phyloP scores from a whole-genome alignment of 768 basidiomycete genomes.

The Mrakia blollopis region DNA sequence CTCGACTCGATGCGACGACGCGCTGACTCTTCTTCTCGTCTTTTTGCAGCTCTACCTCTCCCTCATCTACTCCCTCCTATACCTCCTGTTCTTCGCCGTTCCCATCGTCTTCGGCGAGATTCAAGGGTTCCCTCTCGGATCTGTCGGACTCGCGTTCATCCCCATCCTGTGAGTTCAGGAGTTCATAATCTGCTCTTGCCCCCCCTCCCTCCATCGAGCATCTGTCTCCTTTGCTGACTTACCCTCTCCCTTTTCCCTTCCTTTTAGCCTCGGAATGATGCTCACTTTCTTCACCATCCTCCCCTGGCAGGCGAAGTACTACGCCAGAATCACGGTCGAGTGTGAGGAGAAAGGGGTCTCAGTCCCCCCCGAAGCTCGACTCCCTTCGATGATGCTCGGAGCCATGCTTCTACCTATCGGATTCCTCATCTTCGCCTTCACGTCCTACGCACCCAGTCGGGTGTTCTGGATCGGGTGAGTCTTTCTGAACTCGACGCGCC shows the following conservation, averaged over 20 bases:
- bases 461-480: conserved; percentile 7
- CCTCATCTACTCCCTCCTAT: conserved; percentile 14
- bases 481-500: not conserved
- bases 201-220: not conserved
- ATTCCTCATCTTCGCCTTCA: conserved; percentile 30
- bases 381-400: conserved; percentile 31
- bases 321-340: not conserved
- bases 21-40: not conserved
- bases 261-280: conserved; percentile 22
- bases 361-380: conserved; percentile 28
- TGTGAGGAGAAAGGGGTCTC: not conserved
- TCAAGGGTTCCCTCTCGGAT: conserved; percentile 26
- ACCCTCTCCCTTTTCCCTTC: not conserved
- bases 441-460: not conserved
- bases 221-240: not conserved
- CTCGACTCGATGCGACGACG: not conserved
- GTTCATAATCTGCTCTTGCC: too few relatives aligned
- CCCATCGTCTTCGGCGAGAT: conserved; percentile 14
- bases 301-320: conserved; percentile 11
- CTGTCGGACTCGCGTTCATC: conserved; percentile 28
- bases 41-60: not conserved
- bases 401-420: conserved; percentile 24
- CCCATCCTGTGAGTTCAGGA: conserved; percentile 16
- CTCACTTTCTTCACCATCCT: conserved; percentile 25
- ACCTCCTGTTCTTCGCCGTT: conserved; percentile 31